Conservation (phyloP, 2,329 filamentous ascomycete species). For the Mollisiaceae sp. region DNA sequence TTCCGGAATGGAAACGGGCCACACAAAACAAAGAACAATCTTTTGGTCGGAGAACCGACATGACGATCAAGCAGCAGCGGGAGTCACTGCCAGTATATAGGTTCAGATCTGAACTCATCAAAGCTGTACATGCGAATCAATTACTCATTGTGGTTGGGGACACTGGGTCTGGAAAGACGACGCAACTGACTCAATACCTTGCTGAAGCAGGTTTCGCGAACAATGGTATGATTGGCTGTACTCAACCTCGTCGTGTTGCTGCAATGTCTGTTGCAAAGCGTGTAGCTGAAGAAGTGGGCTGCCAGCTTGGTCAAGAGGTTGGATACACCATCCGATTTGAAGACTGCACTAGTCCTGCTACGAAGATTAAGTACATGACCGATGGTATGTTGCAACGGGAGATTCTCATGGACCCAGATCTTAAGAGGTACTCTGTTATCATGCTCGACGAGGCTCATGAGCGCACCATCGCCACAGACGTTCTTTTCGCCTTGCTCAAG, state of each 20-base stretch:
- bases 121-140: slow-evolving; percentile 87
- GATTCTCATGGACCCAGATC: slow-evolving; percentile 87
- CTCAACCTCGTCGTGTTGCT: slow-evolving; percentile 93
- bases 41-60: slow-evolving; percentile 82
- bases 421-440: slow-evolving; percentile 91
- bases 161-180: slow-evolving; percentile 96
- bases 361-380: slow-evolving; percentile 99
- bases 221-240: slow-evolving; percentile 90
- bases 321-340: slow-evolving; percentile 98
- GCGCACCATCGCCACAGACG: slow-evolving; percentile 92
- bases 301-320: slow-evolving; percentile 86
- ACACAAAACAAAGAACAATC: slow-evolving; percentile 80
- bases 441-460: slow-evolving; percentile 99
- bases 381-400: slow-evolving; percentile 98
- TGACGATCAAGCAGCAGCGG: slow-evolving; percentile 95
- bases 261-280: slow-evolving; percentile 98
- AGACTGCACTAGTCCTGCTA: slow-evolving; percentile 85
- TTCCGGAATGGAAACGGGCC: slow-evolving; percentile 92
- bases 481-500: slow-evolving; percentile 91
- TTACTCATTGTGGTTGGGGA: slow-evolving; percentile 96
- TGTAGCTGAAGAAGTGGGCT: slow-evolving; percentile 95
- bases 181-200: slow-evolving; percentile 92
- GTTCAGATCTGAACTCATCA: slow-evolving; percentile 85
- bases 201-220: slow-evolving; percentile 91
- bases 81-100: slow-evolving; percentile 88